phyloP scores from a whole-genome alignment of 164 flowering plant species.

The Vitis labrusca region DNA sequence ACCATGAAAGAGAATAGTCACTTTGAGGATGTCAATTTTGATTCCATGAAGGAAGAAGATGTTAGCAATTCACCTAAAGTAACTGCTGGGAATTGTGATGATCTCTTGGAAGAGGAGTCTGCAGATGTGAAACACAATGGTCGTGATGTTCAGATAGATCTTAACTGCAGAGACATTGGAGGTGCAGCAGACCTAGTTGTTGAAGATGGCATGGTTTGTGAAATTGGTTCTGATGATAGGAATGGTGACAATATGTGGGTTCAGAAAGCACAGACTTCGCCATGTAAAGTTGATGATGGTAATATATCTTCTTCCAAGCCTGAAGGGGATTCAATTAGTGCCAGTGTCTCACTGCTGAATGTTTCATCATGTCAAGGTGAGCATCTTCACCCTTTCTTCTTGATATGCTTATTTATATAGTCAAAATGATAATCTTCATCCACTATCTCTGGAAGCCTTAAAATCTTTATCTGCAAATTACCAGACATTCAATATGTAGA shows the following conservation, averaged over 20 bases:
- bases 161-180: not conserved
- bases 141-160: not conserved
- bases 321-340: not conserved
- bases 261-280: not conserved
- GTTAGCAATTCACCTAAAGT: not conserved
- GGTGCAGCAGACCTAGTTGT: not conserved
- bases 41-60: not conserved
- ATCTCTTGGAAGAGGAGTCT: not conserved
- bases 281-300: not conserved
- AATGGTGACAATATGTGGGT: not conserved
- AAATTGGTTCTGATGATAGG: not conserved
- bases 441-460: no score
- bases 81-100: not conserved
- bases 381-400: not conserved
- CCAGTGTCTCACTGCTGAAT: not conserved
- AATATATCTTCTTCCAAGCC: not conserved
- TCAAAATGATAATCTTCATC: no score
- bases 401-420: no score
- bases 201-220: not conserved
- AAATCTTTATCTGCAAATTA: no score
- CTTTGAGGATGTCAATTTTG: not conserved
- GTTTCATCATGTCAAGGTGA: not conserved
- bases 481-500: no score
- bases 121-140: not conserved
- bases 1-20: not conserved